A percentile compares a stretch with the other conserved stretches of the same genome.
Conservation (phyloP, 345 rosid species). For the Salix brachista region DNA sequence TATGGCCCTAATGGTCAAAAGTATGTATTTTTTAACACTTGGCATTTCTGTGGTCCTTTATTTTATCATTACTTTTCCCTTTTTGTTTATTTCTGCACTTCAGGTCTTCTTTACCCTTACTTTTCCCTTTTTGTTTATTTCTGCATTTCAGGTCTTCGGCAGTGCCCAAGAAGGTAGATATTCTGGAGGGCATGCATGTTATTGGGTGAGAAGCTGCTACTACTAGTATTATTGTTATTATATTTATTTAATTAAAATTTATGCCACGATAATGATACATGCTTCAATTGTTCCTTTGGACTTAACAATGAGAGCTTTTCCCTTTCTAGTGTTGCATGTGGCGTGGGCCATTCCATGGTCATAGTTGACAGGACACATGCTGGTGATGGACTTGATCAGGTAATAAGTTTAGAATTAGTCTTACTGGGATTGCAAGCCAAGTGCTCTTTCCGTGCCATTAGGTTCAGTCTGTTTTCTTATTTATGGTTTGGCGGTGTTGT, state of each 20-base stretch:
- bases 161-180: constrained; percentile 86
- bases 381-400: constrained; percentile 82
- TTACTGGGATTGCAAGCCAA: background rate
- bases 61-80: constrained; percentile 5
- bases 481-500: background rate
- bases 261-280: background rate
- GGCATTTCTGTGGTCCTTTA: background rate
- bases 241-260: background rate
- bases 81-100: constrained; percentile 14
- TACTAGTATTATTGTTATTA: background rate
- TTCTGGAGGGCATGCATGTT: constrained; percentile 86
- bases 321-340: constrained; percentile 78
- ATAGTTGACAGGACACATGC: constrained; percentile 68
- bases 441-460: background rate
- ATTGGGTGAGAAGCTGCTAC: constrained; percentile 47
- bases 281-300: background rate
- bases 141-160: constrained; percentile 75
- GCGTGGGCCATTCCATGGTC: constrained; percentile 80
- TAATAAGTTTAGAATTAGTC: constrained; percentile 15
- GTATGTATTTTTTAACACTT: constrained; percentile 32
- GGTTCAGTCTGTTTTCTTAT: background rate
- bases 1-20: constrained; percentile 93
- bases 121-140: background rate
- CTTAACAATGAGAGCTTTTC: constrained; percentile 1
- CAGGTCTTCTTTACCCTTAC: constrained; percentile 57